These are phyloP conservation scores for Rhizopogon salebrosus DNA, from an alignment of 768 basidiomycete species.

Conservation along the genomic window DNA sequence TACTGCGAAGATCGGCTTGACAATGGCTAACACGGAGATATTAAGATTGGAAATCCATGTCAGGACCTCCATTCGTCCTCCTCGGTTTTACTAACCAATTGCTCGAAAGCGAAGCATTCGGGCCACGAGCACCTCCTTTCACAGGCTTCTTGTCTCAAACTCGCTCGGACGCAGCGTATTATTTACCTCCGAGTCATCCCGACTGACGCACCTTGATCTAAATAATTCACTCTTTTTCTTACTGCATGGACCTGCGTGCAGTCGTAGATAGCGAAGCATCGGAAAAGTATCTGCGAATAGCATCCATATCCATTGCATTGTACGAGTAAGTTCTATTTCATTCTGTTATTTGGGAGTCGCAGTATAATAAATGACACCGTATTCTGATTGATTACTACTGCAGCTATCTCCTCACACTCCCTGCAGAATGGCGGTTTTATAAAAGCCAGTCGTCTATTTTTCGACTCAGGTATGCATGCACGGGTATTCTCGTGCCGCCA, in stretches of 20 bases:
- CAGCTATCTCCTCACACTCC: slow-evolving; percentile 28
- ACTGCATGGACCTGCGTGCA: neutral
- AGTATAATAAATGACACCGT: neutral
- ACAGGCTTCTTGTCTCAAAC: neutral
- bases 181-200: neutral
- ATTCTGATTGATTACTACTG: neutral
- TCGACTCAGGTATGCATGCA: slow-evolving; percentile 19
- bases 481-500: too few relatives aligned
- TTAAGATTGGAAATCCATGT: too few relatives aligned
- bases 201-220: neutral
- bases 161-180: too few relatives aligned
- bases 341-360: neutral
- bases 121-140: neutral
- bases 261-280: slow-evolving; percentile 5
- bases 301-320: slow-evolving; percentile 30
- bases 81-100: neutral
- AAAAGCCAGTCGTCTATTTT: slow-evolving; percentile 19
- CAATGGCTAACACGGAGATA: too few relatives aligned
- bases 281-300: slow-evolving; percentile 28
- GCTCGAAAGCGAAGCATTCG: neutral
- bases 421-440: slow-evolving; percentile 28
- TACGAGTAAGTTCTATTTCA: slow-evolving; percentile 29
- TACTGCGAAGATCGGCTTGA: too few relatives aligned
- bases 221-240: too few relatives aligned
- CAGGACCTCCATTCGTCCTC: neutral